phyloP scores from a whole-genome alignment of 2,329 filamentous ascomycete genomes.

The Epichloe glyceriae region DNA sequence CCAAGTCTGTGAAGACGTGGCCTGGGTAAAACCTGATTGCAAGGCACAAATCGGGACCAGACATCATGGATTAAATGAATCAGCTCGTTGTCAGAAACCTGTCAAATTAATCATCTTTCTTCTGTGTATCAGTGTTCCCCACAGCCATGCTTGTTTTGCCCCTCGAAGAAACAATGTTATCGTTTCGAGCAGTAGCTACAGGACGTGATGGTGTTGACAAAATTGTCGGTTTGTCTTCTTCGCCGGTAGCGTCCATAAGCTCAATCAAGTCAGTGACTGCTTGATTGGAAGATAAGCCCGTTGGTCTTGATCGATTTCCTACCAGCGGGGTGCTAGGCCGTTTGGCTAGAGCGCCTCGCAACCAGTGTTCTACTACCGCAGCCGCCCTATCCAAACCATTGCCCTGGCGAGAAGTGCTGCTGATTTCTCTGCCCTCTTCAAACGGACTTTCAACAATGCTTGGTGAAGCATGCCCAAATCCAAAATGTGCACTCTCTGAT shows the following conservation, averaged over 20 bases:
- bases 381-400: constrained; percentile 67
- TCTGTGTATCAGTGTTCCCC: constrained; percentile 8
- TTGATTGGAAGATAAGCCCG: constrained; percentile 7
- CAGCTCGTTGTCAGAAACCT: background rate
- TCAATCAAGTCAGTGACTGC: constrained; percentile 56
- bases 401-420: constrained; percentile 31
- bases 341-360: constrained; percentile 66
- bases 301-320: constrained; percentile 24
- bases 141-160: constrained; percentile 21
- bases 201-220: constrained; percentile 20
- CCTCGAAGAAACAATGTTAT: constrained; percentile 24
- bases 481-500: constrained; percentile 45
- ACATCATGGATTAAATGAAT: background rate
- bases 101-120: constrained; percentile 27
- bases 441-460: constrained; percentile 39
- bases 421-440: constrained; percentile 32
- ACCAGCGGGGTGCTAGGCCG: constrained; percentile 38
- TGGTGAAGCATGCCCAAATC: constrained; percentile 30
- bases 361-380: constrained; percentile 79
- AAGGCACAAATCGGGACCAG: background rate
- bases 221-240: constrained; percentile 30
- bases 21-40: background rate
- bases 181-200: constrained; percentile 21
- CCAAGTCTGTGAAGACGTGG: background rate
- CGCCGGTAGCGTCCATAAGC: constrained; percentile 48